Percentiles rank a stretch among this genome's conserved stretches.
Conservation (phyloP, 441 rosid genomes). For the Bruguiera hainesii region DNA sequence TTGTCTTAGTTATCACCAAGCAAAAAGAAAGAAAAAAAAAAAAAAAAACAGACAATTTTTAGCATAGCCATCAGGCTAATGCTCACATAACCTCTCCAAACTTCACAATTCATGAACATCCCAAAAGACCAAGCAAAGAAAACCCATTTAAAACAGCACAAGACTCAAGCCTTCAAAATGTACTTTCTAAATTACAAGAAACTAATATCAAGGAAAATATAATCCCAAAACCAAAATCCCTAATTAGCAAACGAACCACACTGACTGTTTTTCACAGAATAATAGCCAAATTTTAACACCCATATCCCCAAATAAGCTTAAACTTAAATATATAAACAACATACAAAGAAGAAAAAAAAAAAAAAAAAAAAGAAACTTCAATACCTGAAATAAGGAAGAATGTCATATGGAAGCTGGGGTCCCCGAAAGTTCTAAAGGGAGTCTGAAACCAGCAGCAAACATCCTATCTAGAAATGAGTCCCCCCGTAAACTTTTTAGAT, state of each 20-base stretch:
- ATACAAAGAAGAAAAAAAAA: background rate
- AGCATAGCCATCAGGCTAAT: too few species aligned
- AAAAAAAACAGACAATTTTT: too few species aligned
- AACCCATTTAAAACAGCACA: background rate
- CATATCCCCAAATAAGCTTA: background rate
- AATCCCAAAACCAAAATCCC: background rate
- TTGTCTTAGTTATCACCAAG: too few species aligned
- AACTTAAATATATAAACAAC: background rate
- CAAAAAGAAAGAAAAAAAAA: too few species aligned
- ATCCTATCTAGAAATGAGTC: background rate
- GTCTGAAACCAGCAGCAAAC: slow-evolving; percentile 14
- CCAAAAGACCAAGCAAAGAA: background rate
- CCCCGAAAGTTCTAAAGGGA: background rate
- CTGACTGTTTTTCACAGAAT: slow-evolving; percentile 1
- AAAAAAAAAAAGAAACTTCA: background rate
- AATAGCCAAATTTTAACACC: background rate
- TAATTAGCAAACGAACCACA: background rate
- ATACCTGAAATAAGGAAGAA: slow-evolving; percentile 16
- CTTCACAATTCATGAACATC: background rate
- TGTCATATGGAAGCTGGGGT: background rate
- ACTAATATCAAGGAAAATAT: background rate
- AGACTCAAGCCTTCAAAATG: background rate
- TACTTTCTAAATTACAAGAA: background rate
- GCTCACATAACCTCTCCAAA: background rate
- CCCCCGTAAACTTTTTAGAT: slow-evolving; percentile 1